These are phyloP conservation scores for Lepidium sativum DNA, from an alignment of 345 rosid species.

Conservation along the genomic window DNA sequence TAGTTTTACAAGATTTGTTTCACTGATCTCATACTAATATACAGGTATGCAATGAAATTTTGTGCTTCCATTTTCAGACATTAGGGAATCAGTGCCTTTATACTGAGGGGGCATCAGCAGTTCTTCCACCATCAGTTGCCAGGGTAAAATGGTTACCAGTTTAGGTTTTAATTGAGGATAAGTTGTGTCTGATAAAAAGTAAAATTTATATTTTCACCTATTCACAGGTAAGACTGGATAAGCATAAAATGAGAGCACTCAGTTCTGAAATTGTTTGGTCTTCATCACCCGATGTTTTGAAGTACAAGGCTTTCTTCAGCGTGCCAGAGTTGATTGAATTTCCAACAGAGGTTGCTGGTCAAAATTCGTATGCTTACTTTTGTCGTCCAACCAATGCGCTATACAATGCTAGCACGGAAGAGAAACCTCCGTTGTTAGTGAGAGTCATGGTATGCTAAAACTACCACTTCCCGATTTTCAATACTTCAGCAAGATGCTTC, in stretches of 20 bases:
- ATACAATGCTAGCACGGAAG: conserved; percentile 54
- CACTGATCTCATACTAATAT: background rate
- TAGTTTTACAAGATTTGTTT: background rate
- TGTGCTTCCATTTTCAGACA: conserved; percentile 37
- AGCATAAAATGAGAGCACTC: conserved; percentile 29
- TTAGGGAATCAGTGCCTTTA: conserved; percentile 54
- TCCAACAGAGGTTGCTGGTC: conserved; percentile 78
- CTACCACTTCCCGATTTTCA: background rate
- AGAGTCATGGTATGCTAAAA: conserved; percentile 69
- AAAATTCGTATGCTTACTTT: conserved; percentile 79
- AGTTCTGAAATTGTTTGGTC: conserved; percentile 79
- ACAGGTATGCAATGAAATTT: background rate
- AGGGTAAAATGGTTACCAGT: conserved; percentile 37
- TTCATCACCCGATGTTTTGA: conserved; percentile 65
- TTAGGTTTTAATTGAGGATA: background rate
- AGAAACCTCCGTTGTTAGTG: conserved; percentile 80
- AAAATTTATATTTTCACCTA: background rate
- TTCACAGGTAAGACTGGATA: conserved; percentile 70
- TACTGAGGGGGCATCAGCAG: conserved; percentile 80
- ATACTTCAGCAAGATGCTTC: background rate
- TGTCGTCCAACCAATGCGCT: conserved; percentile 72
- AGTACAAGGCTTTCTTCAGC: conserved; percentile 62
- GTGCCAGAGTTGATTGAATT: conserved; percentile 83
- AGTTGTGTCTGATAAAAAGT: background rate
- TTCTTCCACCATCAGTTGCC: conserved; percentile 81